Conservation (phyloP, 179 eudicot genomes). For the Beta lomatogona region DNA sequence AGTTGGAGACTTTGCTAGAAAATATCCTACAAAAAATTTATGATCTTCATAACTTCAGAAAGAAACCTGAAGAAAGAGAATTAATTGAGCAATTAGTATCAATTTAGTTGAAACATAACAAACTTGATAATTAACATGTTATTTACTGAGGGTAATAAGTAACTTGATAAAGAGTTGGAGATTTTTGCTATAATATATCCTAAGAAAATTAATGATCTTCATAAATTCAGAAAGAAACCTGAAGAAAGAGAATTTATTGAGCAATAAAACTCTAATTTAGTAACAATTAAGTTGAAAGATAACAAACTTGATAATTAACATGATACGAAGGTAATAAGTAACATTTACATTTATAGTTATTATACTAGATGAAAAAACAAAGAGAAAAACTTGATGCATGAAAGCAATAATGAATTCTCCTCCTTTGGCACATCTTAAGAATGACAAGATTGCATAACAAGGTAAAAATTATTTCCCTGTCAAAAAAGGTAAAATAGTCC, state of each 20-base stretch:
- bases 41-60: conserved; percentile 3
- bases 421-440: background rate
- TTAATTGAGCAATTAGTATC: conserved; percentile 3
- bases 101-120: conserved; percentile 7
- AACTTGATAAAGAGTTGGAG: too few species aligned
- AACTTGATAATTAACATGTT: background rate
- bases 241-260: too few species aligned
- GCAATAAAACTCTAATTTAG: background rate
- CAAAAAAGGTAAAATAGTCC: too few species aligned
- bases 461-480: background rate
- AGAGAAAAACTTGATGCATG: background rate
- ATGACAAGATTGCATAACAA: background rate
- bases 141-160: background rate
- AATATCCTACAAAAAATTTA: background rate
- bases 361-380: background rate
- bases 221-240: too few species aligned
- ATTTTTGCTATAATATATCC: too few species aligned
- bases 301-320: too few species aligned
- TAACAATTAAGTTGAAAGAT: too few species aligned
- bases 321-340: background rate
- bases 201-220: too few species aligned
- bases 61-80: conserved; percentile 12
- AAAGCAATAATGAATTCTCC: background rate
- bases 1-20: background rate
- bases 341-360: background rate